Evolutionary conservation across 352 stramenopile genomes (phyloP).

Genomic region (Nothophytophthora sp.): DNA sequence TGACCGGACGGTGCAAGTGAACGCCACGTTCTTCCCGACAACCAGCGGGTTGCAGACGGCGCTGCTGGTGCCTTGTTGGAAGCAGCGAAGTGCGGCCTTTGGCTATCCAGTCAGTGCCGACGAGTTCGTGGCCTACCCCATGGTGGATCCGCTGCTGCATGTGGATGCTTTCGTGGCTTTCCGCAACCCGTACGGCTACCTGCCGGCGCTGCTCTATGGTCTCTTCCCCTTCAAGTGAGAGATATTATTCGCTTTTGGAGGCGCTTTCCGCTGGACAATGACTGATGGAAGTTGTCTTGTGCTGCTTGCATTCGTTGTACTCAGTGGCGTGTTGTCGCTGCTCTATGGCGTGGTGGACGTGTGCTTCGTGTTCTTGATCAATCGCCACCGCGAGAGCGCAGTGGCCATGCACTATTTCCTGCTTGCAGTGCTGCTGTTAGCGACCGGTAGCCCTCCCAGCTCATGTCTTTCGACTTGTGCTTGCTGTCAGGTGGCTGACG

Average conservation of each 20-base stretch:
- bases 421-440: slow-evolving; percentile 72
- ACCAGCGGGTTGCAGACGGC: slow-evolving; percentile 63
- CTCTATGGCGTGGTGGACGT: slow-evolving; percentile 72
- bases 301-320: too few relatives aligned
- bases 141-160: slow-evolving; percentile 67
- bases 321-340: slow-evolving; percentile 70
- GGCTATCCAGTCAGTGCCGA: slow-evolving; percentile 77
- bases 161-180: slow-evolving; percentile 72
- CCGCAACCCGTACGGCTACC: slow-evolving; percentile 80
- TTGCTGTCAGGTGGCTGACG: too few relatives aligned
- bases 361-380: slow-evolving; percentile 74
- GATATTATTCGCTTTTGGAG: too few relatives aligned
- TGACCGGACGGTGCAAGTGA: slow-evolving; percentile 41
- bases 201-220: slow-evolving; percentile 78
- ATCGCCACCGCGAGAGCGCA: slow-evolving; percentile 64
- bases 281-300: slow-evolving; percentile 12
- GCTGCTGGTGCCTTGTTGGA: slow-evolving; percentile 77
- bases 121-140: slow-evolving; percentile 70
- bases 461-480: too few relatives aligned
- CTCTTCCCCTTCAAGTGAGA: slow-evolving; percentile 87
- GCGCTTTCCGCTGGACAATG: too few relatives aligned
- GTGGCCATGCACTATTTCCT: slow-evolving; percentile 87
- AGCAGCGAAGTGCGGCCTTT: slow-evolving; percentile 80
- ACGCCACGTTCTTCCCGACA: slow-evolving; percentile 49
- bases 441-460: slow-evolving; percentile 72